A percentile compares a stretch with the other conserved stretches of the same genome.
Evolutionary conservation across 2,329 filamentous ascomycete species (phyloP).

Genomic region (Phialemoniopsis sp.): DNA sequence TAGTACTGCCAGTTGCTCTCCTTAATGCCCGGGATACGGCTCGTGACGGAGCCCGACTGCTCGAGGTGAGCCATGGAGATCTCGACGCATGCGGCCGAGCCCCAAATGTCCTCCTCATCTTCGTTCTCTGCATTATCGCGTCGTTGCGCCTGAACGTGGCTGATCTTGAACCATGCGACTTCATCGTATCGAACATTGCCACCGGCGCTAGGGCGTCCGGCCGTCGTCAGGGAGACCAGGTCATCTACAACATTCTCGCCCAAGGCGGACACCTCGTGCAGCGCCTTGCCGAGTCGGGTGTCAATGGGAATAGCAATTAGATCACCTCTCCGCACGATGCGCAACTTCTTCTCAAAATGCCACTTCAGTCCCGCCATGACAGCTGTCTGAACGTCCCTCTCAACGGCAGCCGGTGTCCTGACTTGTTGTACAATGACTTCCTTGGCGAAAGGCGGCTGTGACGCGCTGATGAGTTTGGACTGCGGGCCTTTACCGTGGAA

Average conservation of each 20-base stretch:
- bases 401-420: slow-evolving; percentile 82
- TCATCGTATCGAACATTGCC: slow-evolving; percentile 33
- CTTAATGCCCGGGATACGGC: slow-evolving; percentile 71
- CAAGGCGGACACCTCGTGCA: slow-evolving; percentile 64
- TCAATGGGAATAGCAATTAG: slow-evolving; percentile 87
- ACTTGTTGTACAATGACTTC: slow-evolving; percentile 89
- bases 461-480: slow-evolving; percentile 47
- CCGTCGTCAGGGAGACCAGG: slow-evolving; percentile 47
- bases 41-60: slow-evolving; percentile 82
- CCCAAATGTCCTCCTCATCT: slow-evolving; percentile 74
- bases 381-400: slow-evolving; percentile 78
- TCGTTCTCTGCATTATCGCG: slow-evolving; percentile 35
- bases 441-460: slow-evolving; percentile 54
- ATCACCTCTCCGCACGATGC: slow-evolving; percentile 83
- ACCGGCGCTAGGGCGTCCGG: slow-evolving; percentile 17
- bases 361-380: slow-evolving; percentile 83
- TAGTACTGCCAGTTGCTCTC: slow-evolving; percentile 88
- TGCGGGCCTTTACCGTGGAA: slow-evolving; percentile 45
- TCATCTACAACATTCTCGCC: slow-evolving; percentile 69
- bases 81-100: slow-evolving; percentile 81
- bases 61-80: slow-evolving; percentile 84
- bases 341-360: slow-evolving; percentile 78
- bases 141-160: slow-evolving; percentile 57
- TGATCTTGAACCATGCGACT: slow-evolving; percentile 91
- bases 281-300: slow-evolving; percentile 73